Conservation (phyloP, 805 yeast species). For the Candida insectorum region DNA sequence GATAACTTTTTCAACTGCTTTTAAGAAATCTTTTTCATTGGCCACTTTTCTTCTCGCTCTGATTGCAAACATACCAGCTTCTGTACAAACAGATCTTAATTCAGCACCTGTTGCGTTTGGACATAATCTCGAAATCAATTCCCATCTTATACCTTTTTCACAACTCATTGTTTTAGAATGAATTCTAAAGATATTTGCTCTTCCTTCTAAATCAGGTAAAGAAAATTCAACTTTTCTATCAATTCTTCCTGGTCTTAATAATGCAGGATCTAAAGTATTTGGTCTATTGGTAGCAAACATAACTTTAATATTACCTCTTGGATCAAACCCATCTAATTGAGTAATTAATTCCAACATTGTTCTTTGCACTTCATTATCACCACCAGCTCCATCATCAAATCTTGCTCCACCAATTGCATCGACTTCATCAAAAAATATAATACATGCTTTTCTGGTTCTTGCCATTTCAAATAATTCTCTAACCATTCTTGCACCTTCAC, state of each 20-base stretch:
- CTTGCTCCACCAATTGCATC: conserved; percentile 99
- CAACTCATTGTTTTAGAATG: conserved; percentile 98
- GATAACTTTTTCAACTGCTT: conserved; percentile 97
- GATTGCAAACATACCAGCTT: conserved; percentile 99
- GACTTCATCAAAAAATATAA: conserved; percentile 95
- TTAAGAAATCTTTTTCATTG: conserved; percentile 94
- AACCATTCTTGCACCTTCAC: conserved; percentile 99
- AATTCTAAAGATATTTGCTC: conserved; percentile 95
- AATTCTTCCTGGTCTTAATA: conserved; percentile 97
- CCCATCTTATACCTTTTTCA: conserved; percentile 98
- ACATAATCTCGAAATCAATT: conserved; percentile 91
- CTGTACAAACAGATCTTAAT: conserved; percentile 96
- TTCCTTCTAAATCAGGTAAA: conserved; percentile 93
- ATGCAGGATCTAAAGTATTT: conserved; percentile 95
- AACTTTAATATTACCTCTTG: conserved; percentile 97
- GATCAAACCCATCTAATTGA: conserved; percentile 97
- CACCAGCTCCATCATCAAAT: conserved; percentile 99
- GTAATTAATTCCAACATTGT: conserved; percentile 98
- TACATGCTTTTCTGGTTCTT: conserved; percentile 95
- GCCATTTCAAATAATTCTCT: conserved; percentile 99
- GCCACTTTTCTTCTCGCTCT: conserved; percentile 98
- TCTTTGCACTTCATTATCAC: conserved; percentile 98
- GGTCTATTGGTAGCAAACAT: conserved; percentile 99
- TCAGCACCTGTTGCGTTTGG: conserved; percentile 99
- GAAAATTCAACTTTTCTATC: conserved; percentile 98